phyloP scores from a whole-genome alignment of 768 basidiomycete species.

The Boletus sensibilis region DNA sequence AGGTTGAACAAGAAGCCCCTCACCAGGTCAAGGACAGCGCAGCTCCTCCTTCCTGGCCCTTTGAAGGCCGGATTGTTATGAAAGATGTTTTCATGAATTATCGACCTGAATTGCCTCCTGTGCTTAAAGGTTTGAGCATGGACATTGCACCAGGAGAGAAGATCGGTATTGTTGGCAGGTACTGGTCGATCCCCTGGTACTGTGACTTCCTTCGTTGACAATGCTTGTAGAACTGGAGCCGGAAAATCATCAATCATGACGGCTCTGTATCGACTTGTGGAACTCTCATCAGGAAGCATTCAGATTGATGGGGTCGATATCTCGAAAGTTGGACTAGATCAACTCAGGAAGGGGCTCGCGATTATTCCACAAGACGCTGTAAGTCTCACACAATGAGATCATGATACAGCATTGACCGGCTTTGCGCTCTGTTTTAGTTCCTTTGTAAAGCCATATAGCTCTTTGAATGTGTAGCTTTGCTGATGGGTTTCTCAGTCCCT shows the following conservation, averaged over 20 bases:
- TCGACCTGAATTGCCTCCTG: conserved; percentile 82
- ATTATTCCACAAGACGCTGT: conserved; percentile 80
- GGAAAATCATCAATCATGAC: conserved; percentile 92
- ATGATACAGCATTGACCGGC: neutral
- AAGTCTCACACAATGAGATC: neutral
- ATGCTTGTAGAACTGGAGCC: conserved; percentile 63
- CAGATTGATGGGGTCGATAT: conserved; percentile 82
- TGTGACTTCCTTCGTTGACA: neutral
- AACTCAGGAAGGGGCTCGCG: conserved; percentile 64
- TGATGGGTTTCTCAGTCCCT: conserved; percentile 46
- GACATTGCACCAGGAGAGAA: conserved; percentile 75
- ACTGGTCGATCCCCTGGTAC: conserved; percentile 15
- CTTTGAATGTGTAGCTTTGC: conserved; percentile 4
- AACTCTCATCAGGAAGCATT: conserved; percentile 73
- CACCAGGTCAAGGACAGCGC: conserved; percentile 60
- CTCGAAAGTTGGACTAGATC: conserved; percentile 72
- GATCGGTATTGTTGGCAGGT: conserved; percentile 84
- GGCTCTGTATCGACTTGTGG: conserved; percentile 82
- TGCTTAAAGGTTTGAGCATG: conserved; percentile 81
- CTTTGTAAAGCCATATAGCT: conserved; percentile 30
- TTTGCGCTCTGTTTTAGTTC: conserved; percentile 30
- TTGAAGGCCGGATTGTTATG: conserved; percentile 69
- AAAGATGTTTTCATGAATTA: conserved; percentile 77
- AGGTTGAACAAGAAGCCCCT: conserved; percentile 80
- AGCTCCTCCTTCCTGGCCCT: conserved; percentile 71